A percentile compares a stretch with the other conserved stretches of the same genome.
Evolutionary conservation across 306 rosid species (phyloP).

Genomic region (Begonia loranthoides): DNA sequence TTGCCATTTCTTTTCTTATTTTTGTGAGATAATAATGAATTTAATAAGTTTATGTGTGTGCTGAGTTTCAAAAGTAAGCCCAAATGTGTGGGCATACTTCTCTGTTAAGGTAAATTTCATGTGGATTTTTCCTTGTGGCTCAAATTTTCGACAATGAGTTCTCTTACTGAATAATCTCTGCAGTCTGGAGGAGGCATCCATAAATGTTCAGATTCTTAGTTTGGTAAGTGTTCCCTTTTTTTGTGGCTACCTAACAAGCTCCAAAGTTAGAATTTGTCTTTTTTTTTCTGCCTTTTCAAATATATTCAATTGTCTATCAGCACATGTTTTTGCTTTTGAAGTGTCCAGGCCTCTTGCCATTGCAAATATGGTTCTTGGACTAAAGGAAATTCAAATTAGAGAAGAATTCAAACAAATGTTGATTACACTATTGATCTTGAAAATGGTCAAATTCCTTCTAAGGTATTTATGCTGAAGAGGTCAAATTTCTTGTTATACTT

Average conservation of each 20-base stretch:
- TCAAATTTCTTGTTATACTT: conserved; percentile 8
- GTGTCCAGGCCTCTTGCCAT: conserved; percentile 91
- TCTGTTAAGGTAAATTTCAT: conserved; percentile 70
- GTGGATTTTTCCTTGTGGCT: conserved; percentile 10
- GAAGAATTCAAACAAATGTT: conserved; percentile 95
- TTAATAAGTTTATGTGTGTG: conserved; percentile 38
- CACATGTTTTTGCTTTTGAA: conserved; percentile 97
- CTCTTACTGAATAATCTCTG: conserved; percentile 17
- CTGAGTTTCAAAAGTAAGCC: conserved; percentile 97
- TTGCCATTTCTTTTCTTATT: conserved; percentile 10
- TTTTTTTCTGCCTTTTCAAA: conserved; percentile 15
- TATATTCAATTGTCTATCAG: conserved; percentile 29
- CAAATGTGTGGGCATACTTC: conserved; percentile 99
- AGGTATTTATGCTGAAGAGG: conserved; percentile 36
- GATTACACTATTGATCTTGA: conserved; percentile 96
- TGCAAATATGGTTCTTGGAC: conserved; percentile 95
- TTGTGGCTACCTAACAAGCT: not conserved
- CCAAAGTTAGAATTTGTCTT: not conserved
- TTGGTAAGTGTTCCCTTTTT: conserved; percentile 82
- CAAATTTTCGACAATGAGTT: conserved; percentile 6
- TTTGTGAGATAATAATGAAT: not conserved
- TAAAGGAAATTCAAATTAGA: conserved; percentile 96
- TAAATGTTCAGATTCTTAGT: conserved; percentile 96
- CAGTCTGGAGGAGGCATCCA: conserved; percentile 99
- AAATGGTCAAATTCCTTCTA: conserved; percentile 98